These are phyloP conservation scores for Trypanosoma grayi DNA, from an alignment of 208 protist species.

Conservation along the genomic window DNA sequence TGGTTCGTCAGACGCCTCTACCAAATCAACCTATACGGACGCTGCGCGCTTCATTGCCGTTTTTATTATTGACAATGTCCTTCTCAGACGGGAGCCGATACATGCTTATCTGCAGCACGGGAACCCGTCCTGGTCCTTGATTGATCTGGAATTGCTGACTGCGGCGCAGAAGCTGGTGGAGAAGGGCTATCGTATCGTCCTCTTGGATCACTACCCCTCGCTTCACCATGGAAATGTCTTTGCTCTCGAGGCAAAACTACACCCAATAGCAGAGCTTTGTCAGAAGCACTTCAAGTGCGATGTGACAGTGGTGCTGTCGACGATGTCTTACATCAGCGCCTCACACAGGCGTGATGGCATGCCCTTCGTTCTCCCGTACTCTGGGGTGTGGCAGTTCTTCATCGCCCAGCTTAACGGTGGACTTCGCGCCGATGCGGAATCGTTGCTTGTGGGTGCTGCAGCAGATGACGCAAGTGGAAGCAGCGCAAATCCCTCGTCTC, in stretches of 20 bases:
- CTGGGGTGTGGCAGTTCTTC: constrained; percentile 62
- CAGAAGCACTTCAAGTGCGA: constrained; percentile 27
- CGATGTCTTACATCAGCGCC: constrained; percentile 69
- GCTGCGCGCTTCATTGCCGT: constrained; percentile 57
- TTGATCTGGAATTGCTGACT: constrained; percentile 18
- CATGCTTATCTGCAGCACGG: constrained; percentile 8
- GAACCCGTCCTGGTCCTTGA: constrained; percentile 3
- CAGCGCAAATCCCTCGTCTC: neutral
- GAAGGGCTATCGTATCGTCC: constrained; percentile 69
- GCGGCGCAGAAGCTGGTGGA: constrained; percentile 35
- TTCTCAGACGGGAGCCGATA: constrained; percentile 16
- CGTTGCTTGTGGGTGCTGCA: constrained; percentile 56
- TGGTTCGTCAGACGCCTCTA: constrained; percentile 16
- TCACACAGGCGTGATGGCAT: constrained; percentile 26
- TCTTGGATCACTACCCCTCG: constrained; percentile 75
- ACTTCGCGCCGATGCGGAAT: constrained; percentile 47
- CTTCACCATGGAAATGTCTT: constrained; percentile 72
- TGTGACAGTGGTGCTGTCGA: constrained; percentile 71
- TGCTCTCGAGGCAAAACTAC: constrained; percentile 36
- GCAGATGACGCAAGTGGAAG: neutral
- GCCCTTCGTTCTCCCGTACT: constrained; percentile 52
- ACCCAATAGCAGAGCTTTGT: constrained; percentile 43
- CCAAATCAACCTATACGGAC: constrained; percentile 44
- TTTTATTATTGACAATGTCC: constrained; percentile 71
- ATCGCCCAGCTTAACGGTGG: constrained; percentile 61